Evolutionary conservation across 495 filamentous ascomycete species (phyloP).

Genomic region (Xylaria grammica): DNA sequence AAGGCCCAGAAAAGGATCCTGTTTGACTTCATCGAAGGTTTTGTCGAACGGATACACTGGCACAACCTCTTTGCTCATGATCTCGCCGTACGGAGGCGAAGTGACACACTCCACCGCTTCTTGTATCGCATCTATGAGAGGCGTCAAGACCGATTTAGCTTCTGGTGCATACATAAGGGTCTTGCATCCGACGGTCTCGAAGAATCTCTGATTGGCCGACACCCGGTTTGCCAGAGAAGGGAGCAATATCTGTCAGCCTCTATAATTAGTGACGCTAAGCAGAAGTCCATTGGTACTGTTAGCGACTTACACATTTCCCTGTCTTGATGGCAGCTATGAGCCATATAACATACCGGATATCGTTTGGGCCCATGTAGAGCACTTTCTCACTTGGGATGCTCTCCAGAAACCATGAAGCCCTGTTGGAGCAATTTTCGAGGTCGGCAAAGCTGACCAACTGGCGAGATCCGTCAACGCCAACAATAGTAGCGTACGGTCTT

Average conservation of each 20-base stretch:
- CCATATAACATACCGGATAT: slow-evolving; percentile 48
- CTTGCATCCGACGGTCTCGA: not conserved
- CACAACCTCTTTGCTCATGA: slow-evolving; percentile 25
- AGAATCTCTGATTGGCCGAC: not conserved
- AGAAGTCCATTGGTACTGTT: no score
- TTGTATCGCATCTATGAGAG: no score
- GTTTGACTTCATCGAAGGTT: slow-evolving; percentile 28
- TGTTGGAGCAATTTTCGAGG: slow-evolving; percentile 1
- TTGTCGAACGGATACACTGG: slow-evolving; percentile 28
- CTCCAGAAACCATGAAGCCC: not conserved
- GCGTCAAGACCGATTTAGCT: no score
- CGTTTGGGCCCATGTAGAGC: slow-evolving; percentile 44
- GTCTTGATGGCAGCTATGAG: slow-evolving; percentile 43
- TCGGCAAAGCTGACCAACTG: not conserved
- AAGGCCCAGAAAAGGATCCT: not conserved
- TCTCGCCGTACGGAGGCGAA: slow-evolving; percentile 8
- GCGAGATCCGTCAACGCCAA: not conserved
- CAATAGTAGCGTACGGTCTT: not conserved
- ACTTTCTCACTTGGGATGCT: not conserved
- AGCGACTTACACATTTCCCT: slow-evolving; percentile 24
- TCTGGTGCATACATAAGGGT: not conserved
- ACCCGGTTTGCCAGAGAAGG: not conserved
- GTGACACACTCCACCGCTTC: no score
- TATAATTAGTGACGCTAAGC: no score
- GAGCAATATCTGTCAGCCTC: not conserved